Conservation (phyloP, 2,329 filamentous ascomycete genomes). For the Ceratocystis huliohia region DNA sequence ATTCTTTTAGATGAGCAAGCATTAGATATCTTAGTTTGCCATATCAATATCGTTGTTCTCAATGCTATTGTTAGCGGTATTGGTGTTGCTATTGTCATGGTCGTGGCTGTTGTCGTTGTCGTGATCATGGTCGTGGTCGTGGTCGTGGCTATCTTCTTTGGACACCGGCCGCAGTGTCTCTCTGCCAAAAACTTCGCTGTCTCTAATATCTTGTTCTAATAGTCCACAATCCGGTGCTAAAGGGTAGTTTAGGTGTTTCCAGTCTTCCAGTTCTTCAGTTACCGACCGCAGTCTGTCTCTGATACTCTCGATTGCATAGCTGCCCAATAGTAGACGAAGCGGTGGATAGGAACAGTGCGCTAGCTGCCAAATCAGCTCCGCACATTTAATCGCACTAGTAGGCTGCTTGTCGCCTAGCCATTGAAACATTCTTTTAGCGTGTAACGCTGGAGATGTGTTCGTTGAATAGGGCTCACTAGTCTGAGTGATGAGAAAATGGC, state of each 20-base stretch:
- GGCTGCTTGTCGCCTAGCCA: slow-evolving; percentile 91
- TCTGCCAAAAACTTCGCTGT: slow-evolving; percentile 10
- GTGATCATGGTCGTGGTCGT: slow-evolving; percentile 11
- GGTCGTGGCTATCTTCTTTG: slow-evolving; percentile 5
- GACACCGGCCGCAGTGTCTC: background rate
- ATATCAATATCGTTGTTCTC: slow-evolving; percentile 15
- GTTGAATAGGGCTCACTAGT: slow-evolving; percentile 70
- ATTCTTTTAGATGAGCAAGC: background rate
- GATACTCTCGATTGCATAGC: slow-evolving; percentile 92
- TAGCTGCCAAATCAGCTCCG: slow-evolving; percentile 86
- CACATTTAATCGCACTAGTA: slow-evolving; percentile 82
- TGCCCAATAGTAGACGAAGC: slow-evolving; percentile 71
- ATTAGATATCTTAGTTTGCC: slow-evolving; percentile 13
- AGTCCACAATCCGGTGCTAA: slow-evolving; percentile 18
- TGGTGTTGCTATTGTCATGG: too few species aligned
- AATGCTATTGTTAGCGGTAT: too few species aligned
- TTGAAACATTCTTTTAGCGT: slow-evolving; percentile 81
- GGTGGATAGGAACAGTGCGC: slow-evolving; percentile 93
- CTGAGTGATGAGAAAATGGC: slow-evolving; percentile 82
- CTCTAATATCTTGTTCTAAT: slow-evolving; percentile 18
- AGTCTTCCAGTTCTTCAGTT: slow-evolving; percentile 89
- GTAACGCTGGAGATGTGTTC: slow-evolving; percentile 67
- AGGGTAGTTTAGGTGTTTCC: slow-evolving; percentile 64
- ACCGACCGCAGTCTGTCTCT: slow-evolving; percentile 78
- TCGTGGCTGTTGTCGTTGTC: background rate